Base-by-base conservation (phyloP, 2,329 filamentous ascomycete species). In the Neonectria ditissima region DNA sequence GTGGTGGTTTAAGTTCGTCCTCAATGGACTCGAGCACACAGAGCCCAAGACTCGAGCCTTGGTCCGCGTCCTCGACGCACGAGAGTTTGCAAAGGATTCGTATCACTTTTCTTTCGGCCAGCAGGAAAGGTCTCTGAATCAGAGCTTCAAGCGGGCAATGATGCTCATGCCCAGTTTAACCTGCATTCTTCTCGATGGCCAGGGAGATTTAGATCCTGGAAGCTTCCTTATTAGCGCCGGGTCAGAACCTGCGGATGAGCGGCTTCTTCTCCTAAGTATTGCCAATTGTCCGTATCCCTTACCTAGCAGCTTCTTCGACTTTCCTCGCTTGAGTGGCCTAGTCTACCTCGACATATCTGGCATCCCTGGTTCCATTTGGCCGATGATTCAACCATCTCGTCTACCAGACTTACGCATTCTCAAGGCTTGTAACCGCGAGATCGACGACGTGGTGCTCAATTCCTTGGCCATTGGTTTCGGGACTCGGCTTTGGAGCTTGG, bases 401-500 rank as follows among this genome's bases (percentile, higher is more conserved):
- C 73, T 87, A 37, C 80, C 81, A 2, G 75, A 78, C 48, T 77
- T 90, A 9, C 82, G 83, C 3, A 77, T 89, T 4, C 73, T 90
- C 26, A 89, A 87, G 68, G 74, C 82, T 0, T 77, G 79, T 50
- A 77, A 80, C 2, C 79, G 84, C 22, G 81, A 84, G 62, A 68
- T 89, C 22, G 81, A 83, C 22, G 80, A 86, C 60, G 57, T 59
- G 1, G 66, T 64, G 2, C 60, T 77, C 4, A 74, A 77, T 2
- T 74, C 79, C 2, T 59, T 75, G 0, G 43, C 65, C 44, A 73
- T 3, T 65, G 82, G 43, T 69, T 85, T 70, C 66, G 71, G 62
- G 65, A 73, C 5, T 11, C 81, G 79, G 28, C 73, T 89, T 11
- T 89, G 87, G 87, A 87, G 87, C 67, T 71, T 89, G 5, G 86